Percentiles rank a stretch among this genome's conserved stretches.
Evolutionary conservation across 164 flowering plant species (phyloP).

Genomic region (Sedum album): DNA sequence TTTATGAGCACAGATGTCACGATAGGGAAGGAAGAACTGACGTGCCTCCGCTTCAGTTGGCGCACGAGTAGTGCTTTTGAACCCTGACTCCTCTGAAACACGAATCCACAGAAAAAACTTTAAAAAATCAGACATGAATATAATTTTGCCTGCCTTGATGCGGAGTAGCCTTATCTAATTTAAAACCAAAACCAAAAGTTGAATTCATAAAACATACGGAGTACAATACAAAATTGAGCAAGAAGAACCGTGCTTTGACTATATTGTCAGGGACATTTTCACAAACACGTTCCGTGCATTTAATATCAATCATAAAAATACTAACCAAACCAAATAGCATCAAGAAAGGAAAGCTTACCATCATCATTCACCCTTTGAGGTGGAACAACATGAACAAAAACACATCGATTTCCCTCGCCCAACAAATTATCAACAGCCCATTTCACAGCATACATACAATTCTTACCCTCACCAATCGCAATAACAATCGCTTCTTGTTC

Average conservation of each 20-base stretch:
- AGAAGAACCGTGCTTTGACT: no score
- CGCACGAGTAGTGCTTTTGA: not conserved
- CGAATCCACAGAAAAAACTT: not conserved
- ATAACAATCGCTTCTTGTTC: not conserved
- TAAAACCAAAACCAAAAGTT: not conserved
- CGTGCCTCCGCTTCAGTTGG: not conserved
- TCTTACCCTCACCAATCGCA: not conserved
- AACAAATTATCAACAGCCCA: not conserved
- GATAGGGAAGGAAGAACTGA: not conserved
- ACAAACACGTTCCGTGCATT: not conserved
- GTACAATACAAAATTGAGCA: no score
- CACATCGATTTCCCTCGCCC: not conserved
- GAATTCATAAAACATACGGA: no score
- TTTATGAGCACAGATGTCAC: not conserved
- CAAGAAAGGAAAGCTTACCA: not conserved
- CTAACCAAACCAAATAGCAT: not conserved
- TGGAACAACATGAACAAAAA: not conserved
- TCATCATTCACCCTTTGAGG: not conserved
- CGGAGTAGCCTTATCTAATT: not conserved
- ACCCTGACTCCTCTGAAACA: not conserved
- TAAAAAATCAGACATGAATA: not conserved
- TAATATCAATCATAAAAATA: not conserved
- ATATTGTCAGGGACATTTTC: not conserved
- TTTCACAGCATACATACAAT: not conserved
- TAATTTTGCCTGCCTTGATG: not conserved